Base-by-base conservation (phyloP, 371 early-diverging fungal genomes). In the Circinella umbellata region DNA sequence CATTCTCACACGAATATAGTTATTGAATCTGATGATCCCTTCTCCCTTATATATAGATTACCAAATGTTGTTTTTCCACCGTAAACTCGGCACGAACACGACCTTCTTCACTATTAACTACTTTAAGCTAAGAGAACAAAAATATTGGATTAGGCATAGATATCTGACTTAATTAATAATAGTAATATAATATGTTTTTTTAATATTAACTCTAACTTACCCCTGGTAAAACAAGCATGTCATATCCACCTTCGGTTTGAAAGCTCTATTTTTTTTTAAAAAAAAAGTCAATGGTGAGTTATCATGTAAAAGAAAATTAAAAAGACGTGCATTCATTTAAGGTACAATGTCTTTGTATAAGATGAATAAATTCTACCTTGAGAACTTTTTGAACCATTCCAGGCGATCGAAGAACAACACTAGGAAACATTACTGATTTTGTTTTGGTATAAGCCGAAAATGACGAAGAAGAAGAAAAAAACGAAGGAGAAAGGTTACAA, bases 41-140 rank as follows among this genome's bases (percentile, higher is more conserved):
- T 27, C 27, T 27, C 27, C 27, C 27, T 27, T 27, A 27, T 27
- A 27, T n/a, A 54, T 54, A 20, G 37, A 34, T 69, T 83, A 87
- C 89, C 74, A 88, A 57, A 68, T 88, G 89, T 27, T 84, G 72
- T 39, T 83, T 84, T 65, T 85, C 87, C 0, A 88, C 84, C 35
- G 78, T 68, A 38, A 88, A 78, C 63, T 87, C 83, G 15, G 85
- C 85, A 13, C 71, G 69, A 37, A 87, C 77, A 3, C 68, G 70
- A 27, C 87, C 87, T 54, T 78, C 76, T 47, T 79, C 72, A 13
- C 78, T 79, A 18, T 78, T 67, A 27, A 85, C 61, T 13, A 88
- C 66, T 62, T 72, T 79, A 18, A 88, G 80, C 87, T 88, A 61
- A 27, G 9, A 42, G 6, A 11, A 9, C 42, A 42, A 42, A 42